Conservation (phyloP, 164 flowering plant species). For the Cinnamomum chago region DNA sequence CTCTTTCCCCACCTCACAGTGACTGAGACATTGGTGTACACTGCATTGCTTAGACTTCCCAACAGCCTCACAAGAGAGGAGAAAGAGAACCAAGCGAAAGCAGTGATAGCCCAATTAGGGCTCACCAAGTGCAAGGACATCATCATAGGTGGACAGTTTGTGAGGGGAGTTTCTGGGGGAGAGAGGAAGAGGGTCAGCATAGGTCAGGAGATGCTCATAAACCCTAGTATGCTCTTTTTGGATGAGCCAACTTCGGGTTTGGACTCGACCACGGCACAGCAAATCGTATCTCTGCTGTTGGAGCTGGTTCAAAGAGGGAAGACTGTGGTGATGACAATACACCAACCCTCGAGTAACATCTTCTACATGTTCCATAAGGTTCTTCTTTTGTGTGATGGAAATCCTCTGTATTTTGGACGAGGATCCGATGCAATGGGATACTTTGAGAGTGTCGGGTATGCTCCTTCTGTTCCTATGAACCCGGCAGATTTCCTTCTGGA, state of each 20-base stretch:
- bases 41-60: constrained; percentile 64
- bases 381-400: constrained; percentile 60
- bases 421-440: constrained; percentile 54
- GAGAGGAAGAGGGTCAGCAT: constrained; percentile 37
- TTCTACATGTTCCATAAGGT: constrained; percentile 76
- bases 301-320: constrained; percentile 52
- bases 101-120: constrained; percentile 44
- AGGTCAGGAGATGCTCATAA: constrained; percentile 73
- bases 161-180: constrained; percentile 30
- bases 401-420: constrained; percentile 52
- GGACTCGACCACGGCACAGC: constrained; percentile 65
- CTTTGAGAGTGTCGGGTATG: constrained; percentile 48
- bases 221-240: constrained; percentile 60
- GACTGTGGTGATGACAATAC: constrained; percentile 62
- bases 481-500: constrained; percentile 74
- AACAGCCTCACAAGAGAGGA: constrained; percentile 38
- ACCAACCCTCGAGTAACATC: constrained; percentile 74
- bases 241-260: constrained; percentile 87
- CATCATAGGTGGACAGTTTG: constrained; percentile 28
- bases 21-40: constrained; percentile 57
- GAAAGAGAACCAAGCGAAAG: constrained; percentile 45
- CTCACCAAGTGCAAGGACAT: constrained; percentile 47
- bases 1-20: constrained; percentile 67
- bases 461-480: constrained; percentile 57
- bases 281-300: constrained; percentile 52